These are phyloP conservation scores for Gamsiella multidivaricata DNA, from an alignment of 192 early-diverging fungal genomes.

Conservation along the genomic window DNA sequence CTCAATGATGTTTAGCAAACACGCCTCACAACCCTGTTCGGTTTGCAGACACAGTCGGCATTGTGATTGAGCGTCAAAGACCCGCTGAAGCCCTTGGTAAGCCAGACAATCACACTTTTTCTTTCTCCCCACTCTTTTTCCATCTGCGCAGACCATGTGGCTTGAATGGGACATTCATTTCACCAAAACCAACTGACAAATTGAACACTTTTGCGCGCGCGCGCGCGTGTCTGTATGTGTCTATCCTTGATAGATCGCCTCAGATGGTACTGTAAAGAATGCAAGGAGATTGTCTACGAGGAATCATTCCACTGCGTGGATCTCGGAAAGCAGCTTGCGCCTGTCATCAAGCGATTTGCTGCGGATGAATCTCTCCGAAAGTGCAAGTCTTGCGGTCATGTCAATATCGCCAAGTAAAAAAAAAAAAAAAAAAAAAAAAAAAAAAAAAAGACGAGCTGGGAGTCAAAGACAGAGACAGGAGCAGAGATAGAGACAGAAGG, in stretches of 20 bases:
- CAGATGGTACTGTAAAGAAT: constrained; percentile 95
- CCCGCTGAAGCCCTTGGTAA: constrained; percentile 75
- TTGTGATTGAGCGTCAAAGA: constrained; percentile 94
- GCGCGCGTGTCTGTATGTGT: no score
- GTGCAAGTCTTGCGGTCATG: constrained; percentile 77
- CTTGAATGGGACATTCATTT: no score
- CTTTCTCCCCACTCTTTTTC: not conserved
- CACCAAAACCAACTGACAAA: no score
- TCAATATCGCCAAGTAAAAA: constrained; percentile 66
- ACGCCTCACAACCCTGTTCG: constrained; percentile 96
- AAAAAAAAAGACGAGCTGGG: constrained; percentile 8
- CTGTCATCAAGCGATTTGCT: constrained; percentile 90
- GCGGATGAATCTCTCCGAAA: constrained; percentile 72
- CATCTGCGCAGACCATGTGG: constrained; percentile 6
- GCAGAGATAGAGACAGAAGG: no score
- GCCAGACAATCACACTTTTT: not conserved
- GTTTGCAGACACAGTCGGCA: constrained; percentile 92
- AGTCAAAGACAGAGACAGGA: no score
- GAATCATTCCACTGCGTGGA: constrained; percentile 91
- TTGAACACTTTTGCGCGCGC: no score
- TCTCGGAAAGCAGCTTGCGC: constrained; percentile 90
- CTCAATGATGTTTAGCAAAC: constrained; percentile 63
- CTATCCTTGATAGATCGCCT: constrained; percentile 83
- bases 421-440: not conserved
- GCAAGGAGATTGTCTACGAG: constrained; percentile 86